Evolutionary conservation across 192 early-diverging fungal genomes (phyloP).

Genomic region (Coemansia erecta): DNA sequence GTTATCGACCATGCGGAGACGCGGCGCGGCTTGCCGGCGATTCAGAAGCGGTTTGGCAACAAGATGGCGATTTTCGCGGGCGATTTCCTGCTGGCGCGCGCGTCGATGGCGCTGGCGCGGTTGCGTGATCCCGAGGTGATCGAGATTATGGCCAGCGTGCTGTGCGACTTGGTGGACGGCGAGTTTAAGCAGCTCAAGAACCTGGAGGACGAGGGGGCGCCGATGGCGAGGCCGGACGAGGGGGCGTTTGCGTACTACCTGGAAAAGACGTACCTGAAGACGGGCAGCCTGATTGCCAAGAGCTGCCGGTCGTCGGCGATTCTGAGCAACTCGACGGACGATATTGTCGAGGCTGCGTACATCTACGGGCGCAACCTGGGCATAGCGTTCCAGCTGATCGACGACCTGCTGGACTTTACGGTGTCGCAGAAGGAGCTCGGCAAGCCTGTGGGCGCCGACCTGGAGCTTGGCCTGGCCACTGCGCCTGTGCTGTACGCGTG

Average conservation of each 20-base stretch:
- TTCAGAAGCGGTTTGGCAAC: constrained; percentile 89
- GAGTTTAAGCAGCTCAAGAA: constrained; percentile 97
- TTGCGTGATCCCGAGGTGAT: constrained; percentile 89
- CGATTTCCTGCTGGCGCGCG: constrained; percentile 91
- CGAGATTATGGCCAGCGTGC: constrained; percentile 88
- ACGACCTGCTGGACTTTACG: constrained; percentile 92
- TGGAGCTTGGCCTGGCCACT: constrained; percentile 87
- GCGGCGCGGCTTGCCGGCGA: constrained; percentile 72
- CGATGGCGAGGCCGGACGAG: constrained; percentile 42
- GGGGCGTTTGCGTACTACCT: constrained; percentile 84
- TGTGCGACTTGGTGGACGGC: constrained; percentile 92
- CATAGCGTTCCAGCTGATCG: constrained; percentile 91
- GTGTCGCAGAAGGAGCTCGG: constrained; percentile 72
- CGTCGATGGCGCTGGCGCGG: constrained; percentile 86
- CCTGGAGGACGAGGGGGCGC: constrained; percentile 48
- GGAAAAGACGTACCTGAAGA: constrained; percentile 95
- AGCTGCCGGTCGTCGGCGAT: constrained; percentile 85
- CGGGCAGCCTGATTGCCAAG: constrained; percentile 90
- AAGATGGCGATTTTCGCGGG: constrained; percentile 95
- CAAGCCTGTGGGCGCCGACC: constrained; percentile 88
- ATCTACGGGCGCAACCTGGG: constrained; percentile 87
- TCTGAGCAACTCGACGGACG: constrained; percentile 70
- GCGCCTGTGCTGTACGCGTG: constrained; percentile 93
- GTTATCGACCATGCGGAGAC: constrained; percentile 77
- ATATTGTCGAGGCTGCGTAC: constrained; percentile 77